A percentile compares a stretch with the other conserved stretches of the same genome.
phyloP scores from a whole-genome alignment of 2,329 filamentous ascomycete species.

The Leptographium lundbergii region DNA sequence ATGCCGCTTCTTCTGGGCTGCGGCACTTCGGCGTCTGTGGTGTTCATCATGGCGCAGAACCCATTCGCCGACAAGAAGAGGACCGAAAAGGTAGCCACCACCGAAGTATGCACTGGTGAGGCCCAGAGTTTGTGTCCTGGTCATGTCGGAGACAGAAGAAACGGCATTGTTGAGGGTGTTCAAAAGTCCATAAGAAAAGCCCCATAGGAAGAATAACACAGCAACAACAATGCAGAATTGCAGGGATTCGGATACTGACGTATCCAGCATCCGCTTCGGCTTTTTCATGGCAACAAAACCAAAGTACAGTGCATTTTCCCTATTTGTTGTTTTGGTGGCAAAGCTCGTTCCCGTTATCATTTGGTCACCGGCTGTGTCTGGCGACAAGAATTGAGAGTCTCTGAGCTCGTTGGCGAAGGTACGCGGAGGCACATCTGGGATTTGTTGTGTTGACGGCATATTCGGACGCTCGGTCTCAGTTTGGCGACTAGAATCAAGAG shows the following conservation, averaged over 20 bases:
- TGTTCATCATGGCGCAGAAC: conserved; percentile 57
- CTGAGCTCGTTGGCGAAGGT: no score
- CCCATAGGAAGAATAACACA: conserved; percentile 73
- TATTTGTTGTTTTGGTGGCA: background rate
- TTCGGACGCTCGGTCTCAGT: no score
- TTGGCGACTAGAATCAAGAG: no score
- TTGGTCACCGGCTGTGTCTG: no score
- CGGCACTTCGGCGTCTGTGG: conserved; percentile 26
- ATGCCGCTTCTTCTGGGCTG: background rate
- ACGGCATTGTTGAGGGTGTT: conserved; percentile 68
- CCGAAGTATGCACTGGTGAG: conserved; percentile 60
- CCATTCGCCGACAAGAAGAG: conserved; percentile 56
- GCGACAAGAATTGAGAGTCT: no score
- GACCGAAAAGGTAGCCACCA: conserved; percentile 57
- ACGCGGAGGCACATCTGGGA: no score
- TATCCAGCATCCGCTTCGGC: conserved; percentile 58
- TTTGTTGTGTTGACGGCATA: no score
- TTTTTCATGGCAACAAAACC: conserved; percentile 62
- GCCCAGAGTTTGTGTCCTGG: conserved; percentile 47
- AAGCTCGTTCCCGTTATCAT: no score
- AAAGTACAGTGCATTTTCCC: conserved; percentile 44
- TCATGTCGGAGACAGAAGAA: conserved; percentile 48
- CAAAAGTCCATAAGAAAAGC: conserved; percentile 77
- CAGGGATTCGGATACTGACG: conserved; percentile 49
- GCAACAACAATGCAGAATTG: conserved; percentile 65